Percentiles rank a stretch among this genome's conserved stretches.
These are phyloP conservation scores for Coffea eugenioides DNA, from an alignment of 257 asterid genomes.

Conservation along the genomic window DNA sequence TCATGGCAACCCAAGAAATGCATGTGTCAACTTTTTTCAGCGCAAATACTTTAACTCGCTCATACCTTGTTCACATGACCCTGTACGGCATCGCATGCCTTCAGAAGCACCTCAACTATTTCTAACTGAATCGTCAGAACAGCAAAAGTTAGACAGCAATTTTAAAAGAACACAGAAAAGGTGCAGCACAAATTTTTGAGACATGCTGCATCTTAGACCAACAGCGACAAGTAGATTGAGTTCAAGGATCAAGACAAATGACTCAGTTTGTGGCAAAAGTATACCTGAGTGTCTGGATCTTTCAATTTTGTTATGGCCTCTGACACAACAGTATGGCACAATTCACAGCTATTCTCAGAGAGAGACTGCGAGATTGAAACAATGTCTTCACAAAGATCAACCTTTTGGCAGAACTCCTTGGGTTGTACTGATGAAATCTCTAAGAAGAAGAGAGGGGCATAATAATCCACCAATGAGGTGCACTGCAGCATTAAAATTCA, in stretches of 20 bases:
- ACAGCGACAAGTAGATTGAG: neutral
- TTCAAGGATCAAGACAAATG: neutral
- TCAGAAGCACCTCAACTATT: conserved; percentile 71
- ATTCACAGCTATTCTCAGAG: conserved; percentile 58
- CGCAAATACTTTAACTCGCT: neutral
- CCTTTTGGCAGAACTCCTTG: conserved; percentile 55
- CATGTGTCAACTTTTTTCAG: neutral
- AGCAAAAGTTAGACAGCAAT: conserved; percentile 11
- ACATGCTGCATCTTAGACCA: neutral
- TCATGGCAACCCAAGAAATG: neutral
- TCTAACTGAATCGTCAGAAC: conserved; percentile 58
- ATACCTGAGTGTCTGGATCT: conserved; percentile 92
- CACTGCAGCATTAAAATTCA: conserved; percentile 52
- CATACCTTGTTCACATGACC: conserved; percentile 59
- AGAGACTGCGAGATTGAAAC: conserved; percentile 33
- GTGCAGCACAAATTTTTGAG: neutral
- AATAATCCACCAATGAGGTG: conserved; percentile 72
- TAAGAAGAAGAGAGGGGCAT: conserved; percentile 79
- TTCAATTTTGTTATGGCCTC: conserved; percentile 73
- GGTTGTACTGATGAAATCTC: conserved; percentile 59
- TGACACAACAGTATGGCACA: conserved; percentile 65
- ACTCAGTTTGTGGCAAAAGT: neutral
- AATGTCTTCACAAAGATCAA: conserved; percentile 54
- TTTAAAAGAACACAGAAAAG: neutral
- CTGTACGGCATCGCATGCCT: conserved; percentile 65